Evolutionary conservation across 768 basidiomycete genomes (phyloP), one percentile per base, ranked within the genome.

Genomic region (Pisolithus microcarpus): DNA sequence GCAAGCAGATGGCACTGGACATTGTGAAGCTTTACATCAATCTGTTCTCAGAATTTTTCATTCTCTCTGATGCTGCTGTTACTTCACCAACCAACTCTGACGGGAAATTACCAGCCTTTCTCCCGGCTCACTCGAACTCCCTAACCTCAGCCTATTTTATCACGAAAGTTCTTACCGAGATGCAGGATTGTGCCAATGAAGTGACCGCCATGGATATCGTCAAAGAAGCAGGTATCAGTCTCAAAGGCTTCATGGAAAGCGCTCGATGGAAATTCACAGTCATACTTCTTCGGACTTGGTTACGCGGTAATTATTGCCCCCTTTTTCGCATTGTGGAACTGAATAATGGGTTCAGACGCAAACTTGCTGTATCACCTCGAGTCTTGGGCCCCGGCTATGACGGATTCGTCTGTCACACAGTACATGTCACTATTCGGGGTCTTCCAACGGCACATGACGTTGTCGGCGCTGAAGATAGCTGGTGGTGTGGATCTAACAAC

Each of bases 261-360:
- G 78, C 81, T 9, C 79, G 86, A 62, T 95, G 95, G 92, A 81
- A 83, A 56, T 93, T 97, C 63, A 82, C 81, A 46, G 91, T 95
- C 60, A 75, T 87, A 18, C 76, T 97, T 19, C 76, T 86, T 42
- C 75, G 75, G 16, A 73, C 77, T 8, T 99, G 96, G 96, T 61
- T 88, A 31, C 76, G 85, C 71, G 95, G 95, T 92, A 54, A 42
- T 75, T 66, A 24, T 24, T 16, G 4, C 49, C 36, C 15, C 46
- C 16, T 10, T 26, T 46, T 43, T 19, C 15, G 34, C 6, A 18
- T 3, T 39, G 10, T 36, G 18, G 9, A 7, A 18, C 46, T 65
- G 46, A 59, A 39, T 43, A 26, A n/a, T 24, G 36, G 40, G 46
- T 51, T 44, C 58, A 96, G 95, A 99, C 64, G 82, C 94, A 1